Evolutionary conservation across 1,139 yeast genomes (phyloP).

Genomic region (Pichia sp.): DNA sequence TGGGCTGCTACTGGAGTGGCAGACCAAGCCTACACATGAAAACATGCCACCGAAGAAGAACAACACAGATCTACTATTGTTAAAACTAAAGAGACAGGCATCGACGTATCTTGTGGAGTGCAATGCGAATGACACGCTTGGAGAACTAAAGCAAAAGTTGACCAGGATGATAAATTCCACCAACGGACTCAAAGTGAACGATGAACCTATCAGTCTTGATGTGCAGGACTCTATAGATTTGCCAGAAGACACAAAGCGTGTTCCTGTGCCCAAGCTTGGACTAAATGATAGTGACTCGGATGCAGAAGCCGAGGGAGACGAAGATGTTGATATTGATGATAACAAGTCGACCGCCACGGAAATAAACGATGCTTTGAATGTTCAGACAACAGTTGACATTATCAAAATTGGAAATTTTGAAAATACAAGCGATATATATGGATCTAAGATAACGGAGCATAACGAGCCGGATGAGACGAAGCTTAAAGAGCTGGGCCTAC

Average conservation of each 20-base stretch:
- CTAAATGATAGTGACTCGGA: slow-evolving; percentile 31
- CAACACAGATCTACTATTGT: slow-evolving; percentile 15
- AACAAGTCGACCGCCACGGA: slow-evolving; percentile 12
- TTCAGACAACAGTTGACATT: slow-evolving; percentile 7
- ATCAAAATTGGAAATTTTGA: slow-evolving; percentile 9
- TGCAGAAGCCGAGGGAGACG: slow-evolving; percentile 16
- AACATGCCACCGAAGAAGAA: slow-evolving; percentile 25
- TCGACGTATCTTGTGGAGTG: slow-evolving; percentile 44
- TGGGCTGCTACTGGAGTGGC: no score
- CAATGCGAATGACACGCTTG: slow-evolving; percentile 31
- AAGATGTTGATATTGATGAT: slow-evolving; percentile 18
- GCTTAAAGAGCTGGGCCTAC: slow-evolving; percentile 17
- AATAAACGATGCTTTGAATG: slow-evolving; percentile 1
- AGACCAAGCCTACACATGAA: neutral
- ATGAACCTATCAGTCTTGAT: slow-evolving; percentile 20
- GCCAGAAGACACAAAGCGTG: slow-evolving; percentile 21
- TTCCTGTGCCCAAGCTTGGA: slow-evolving; percentile 34
- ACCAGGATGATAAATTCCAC: slow-evolving; percentile 39
- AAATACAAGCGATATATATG: slow-evolving; percentile 9
- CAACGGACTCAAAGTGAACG: slow-evolving; percentile 41
- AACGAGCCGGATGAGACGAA: slow-evolving; percentile 15
- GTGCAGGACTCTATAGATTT: slow-evolving; percentile 1
- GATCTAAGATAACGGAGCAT: slow-evolving; percentile 1
- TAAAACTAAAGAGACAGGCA: slow-evolving; percentile 28
- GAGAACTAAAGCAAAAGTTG: slow-evolving; percentile 35